Base-by-base conservation (phyloP, 2,329 filamentous ascomycete species). In the Xylariaceae sp. region DNA sequence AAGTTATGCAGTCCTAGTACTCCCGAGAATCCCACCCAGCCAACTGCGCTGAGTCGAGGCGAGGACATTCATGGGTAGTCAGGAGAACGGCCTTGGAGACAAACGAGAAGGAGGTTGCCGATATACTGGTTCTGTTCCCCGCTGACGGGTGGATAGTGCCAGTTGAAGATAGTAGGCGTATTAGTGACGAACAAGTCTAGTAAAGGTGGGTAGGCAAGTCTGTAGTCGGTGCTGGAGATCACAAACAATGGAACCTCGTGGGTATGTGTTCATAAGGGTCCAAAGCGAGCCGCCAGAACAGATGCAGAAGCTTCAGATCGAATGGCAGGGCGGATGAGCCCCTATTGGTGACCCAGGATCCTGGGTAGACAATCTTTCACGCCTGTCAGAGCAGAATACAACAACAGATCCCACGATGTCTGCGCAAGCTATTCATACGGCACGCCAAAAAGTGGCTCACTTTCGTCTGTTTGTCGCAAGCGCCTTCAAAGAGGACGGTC, bases 1-100 rank as follows among this genome's bases (percentile, higher is more conserved):
- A 27, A 7, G 52, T 48, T 52, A 45, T 55, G 50, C 51, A 45
- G 50, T 49, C 57, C 55, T 52, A 54, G 53, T 45, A 58, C 54
- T 51, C 51, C 62, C 57, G 40, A 54, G 35, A 51, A 51, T 55
- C 54, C 60, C 53, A 55, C 55, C 61, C 57, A 59, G 52, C 36
- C 41, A 46, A 53, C 41, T 54, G 33, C 54, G 48, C 39, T 39
- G 51, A 19, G 48, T 49, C 39, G 44, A 53, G 51, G 45, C 45
- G 50, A 52, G 53, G 45, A 58, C 54, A 58, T 58, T 15, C 51
- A 55, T 49, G 36, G 45, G 49, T 44, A 48, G 53, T 45, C 41
- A 44, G 42, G 27, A 42, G 47, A 31, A 32, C 22, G 22, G 22
- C 22, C 22, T 27, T 27, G 22, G 22, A 27, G 22, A 27, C 22